Evolutionary conservation across 2,329 filamentous ascomycete species (phyloP), one percentile per base, ranked within the genome.

Genomic region (Aureobasidium vineae): DNA sequence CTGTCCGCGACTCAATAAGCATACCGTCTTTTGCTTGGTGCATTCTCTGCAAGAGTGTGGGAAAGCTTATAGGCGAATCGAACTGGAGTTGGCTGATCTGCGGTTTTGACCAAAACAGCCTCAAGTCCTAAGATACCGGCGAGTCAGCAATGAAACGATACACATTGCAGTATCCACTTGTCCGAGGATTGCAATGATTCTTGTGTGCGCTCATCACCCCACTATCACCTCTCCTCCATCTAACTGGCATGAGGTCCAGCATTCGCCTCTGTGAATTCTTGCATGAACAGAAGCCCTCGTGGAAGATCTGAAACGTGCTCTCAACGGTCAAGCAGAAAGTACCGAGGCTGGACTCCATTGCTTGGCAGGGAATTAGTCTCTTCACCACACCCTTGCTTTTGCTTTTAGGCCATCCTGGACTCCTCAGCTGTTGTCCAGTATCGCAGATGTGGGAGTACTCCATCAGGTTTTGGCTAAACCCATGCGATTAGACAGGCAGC

Each of bases 21-120:
- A 45, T 33, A 15, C 28, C 5, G 21, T 7, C 4, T 26, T 23
- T 26, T 56, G 21, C n/a, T 21, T 45, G 26, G 26, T 60, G 41
- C 56, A 47, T 36, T 26, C 26, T 10, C 28, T 11, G 40, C 41
- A 47, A 28, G n/a, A 21, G 23, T 13, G 16, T 21, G 15, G 5
- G 6, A 47, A 60, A 60, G 10, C 41, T 47, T 33, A 60, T 60
- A 60, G 56, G 56, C 56, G 56, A 60, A 15, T 59, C 38, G 54
- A 11, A 26, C 53, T 57, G 13, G 23, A 59, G 26, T 45, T 33
- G 28, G 23, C n/a, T 4, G 40, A 60, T 60, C 41, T 33, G 26
- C 40, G 23, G 13, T 40, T 10, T 10, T 33, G 33, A 38, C 10
- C 2, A 40, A n/a, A 23, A 56, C n/a, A 5, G 41, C 53, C 36